These are phyloP conservation scores for Edaphochlamys debaryana DNA, from an alignment of 139 green algal genomes.

Conservation along the genomic window DNA sequence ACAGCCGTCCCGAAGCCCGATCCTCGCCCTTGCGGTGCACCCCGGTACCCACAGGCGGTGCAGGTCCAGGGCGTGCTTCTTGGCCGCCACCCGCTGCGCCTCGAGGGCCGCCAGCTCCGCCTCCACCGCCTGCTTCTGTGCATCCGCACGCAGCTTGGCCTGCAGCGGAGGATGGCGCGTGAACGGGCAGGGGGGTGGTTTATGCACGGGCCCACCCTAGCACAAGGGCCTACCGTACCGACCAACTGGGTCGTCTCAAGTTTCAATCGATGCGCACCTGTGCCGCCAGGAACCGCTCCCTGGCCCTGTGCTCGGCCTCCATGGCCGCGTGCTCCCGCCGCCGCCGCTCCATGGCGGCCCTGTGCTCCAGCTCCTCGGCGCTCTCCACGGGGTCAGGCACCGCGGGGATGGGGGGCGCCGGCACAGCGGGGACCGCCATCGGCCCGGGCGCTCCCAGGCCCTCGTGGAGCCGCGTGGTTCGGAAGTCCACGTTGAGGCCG, in stretches of 20 bases:
- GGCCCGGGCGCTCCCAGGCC: background rate
- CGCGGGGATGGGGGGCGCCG: background rate
- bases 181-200: too few relatives aligned
- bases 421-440: background rate
- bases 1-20: too few relatives aligned
- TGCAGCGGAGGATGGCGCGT: background rate
- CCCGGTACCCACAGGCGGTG: slow-evolving; percentile 32
- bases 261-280: too few relatives aligned
- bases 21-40: too few relatives aligned
- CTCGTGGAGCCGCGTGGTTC: slow-evolving; percentile 27
- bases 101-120: slow-evolving; percentile 10
- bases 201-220: too few relatives aligned
- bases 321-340: background rate
- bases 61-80: slow-evolving; percentile 18
- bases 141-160: slow-evolving; percentile 26
- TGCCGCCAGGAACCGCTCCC: slow-evolving; percentile 19
- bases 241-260: too few relatives aligned
- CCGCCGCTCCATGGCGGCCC: slow-evolving; percentile 14
- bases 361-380: slow-evolving; percentile 19
- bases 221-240: too few relatives aligned
- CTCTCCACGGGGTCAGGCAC: slow-evolving; percentile 3
- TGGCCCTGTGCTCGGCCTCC: background rate
- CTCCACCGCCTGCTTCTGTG: slow-evolving; percentile 4
- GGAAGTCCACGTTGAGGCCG: slow-evolving; percentile 26
- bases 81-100: background rate